phyloP scores from a whole-genome alignment of 805 yeast species.

The Myxozyma kluyveri region DNA sequence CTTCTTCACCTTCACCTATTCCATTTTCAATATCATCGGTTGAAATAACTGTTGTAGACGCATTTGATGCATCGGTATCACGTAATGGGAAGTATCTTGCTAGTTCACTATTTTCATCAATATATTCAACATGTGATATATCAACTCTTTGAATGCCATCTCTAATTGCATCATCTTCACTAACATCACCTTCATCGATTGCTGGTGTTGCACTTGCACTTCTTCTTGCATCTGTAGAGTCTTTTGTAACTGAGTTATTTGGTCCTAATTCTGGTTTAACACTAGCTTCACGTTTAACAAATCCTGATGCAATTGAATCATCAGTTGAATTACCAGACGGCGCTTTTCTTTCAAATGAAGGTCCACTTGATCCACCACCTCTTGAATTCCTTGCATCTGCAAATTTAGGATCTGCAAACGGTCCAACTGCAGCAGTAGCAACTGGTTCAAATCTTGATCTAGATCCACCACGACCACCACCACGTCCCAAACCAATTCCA shows the following conservation, averaged over 20 bases:
- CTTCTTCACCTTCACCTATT: slow-evolving; percentile 10
- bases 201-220: background rate
- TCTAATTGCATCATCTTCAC: slow-evolving; percentile 19
- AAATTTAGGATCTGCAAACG: slow-evolving; percentile 27
- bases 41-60: too few species aligned
- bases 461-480: slow-evolving; percentile 11
- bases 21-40: background rate
- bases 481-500: slow-evolving; percentile 9
- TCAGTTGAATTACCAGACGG: background rate
- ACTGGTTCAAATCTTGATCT: slow-evolving; percentile 11
- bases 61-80: slow-evolving; percentile 3
- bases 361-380: too few species aligned
- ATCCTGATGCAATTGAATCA: background rate
- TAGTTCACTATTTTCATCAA: slow-evolving; percentile 9
- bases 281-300: slow-evolving; percentile 2
- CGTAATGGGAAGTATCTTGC: slow-evolving; percentile 24
- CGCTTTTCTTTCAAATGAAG: slow-evolving; percentile 11
- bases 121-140: slow-evolving; percentile 13
- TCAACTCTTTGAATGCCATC: slow-evolving; percentile 27
- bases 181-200: slow-evolving; percentile 3
- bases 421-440: slow-evolving; percentile 21
- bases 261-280: background rate
- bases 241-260: too few species aligned
- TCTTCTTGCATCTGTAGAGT: background rate
- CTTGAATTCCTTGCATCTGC: slow-evolving; percentile 12